Base-by-base conservation (phyloP, 2,329 filamentous ascomycete species). In the Aspergillus unguis region DNA sequence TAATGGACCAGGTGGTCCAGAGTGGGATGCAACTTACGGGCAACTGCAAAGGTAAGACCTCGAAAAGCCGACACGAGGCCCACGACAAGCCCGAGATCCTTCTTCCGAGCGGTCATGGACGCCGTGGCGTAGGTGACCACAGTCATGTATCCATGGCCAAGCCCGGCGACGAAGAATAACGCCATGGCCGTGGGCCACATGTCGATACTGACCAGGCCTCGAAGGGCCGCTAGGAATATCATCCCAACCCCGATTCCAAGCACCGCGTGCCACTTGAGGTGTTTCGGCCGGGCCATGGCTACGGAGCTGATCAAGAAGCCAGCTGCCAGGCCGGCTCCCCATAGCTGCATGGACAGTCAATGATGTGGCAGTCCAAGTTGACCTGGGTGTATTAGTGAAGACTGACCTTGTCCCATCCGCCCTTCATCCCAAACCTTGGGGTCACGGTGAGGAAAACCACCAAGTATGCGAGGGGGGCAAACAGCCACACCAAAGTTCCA, bases 151-250 rank as follows among this genome's bases (percentile, higher is more conserved):
- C 52, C 52, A 5, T 11, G 7, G 7, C 37, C 37, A 29, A 44
- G 32, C 28, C 52, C 52, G 27, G 48, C 31, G 25, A 48, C 42
- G n/a, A 43, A 41, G 32, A 51, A 31, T 28, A 54, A 36, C 33
- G 33, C 33, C 9, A 4, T 8, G 17, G 10, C 33, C 33, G 17
- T 36, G 5, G 9, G 33, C 4, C 17, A 36, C 4, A 8, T 8
- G 3, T 36, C 33, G 17, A n/a, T 8, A 36, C 33, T 8, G 9
- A n/a, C 33, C 10, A n/a, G 9, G 4, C 3, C 33, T n/a, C n/a
- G n/a, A 5, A 36, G 17, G 9, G 5, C 33, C 10, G 9, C 4
- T 4, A 36, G 9, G 33, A 36, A 36, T 8, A 36, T n/a, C 33
- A 36, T 36, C 4, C 33, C 17, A n/a, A 36, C 33, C 9, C 10